Evolutionary conservation across 805 yeast species (phyloP), one percentile per base, ranked within the genome.

Genomic region (Wickerhamiella musiphila): DNA sequence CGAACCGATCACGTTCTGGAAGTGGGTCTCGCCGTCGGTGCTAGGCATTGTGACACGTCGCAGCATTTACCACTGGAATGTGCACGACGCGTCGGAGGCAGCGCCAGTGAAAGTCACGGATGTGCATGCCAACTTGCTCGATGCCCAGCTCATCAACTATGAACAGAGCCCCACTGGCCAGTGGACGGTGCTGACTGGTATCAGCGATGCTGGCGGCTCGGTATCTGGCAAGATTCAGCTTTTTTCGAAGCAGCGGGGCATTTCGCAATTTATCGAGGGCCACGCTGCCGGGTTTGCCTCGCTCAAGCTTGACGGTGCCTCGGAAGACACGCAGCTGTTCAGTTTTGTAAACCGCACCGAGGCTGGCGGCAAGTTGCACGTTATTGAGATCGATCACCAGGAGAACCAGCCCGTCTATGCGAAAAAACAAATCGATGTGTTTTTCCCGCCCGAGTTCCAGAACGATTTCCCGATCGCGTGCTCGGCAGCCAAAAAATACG

Each of bases 231-330:
- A 81, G 58, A 78, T 86, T 53, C 99, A 90, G 62, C 70, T 90
- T 40, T 90, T 63, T 58, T 78, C 93, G 38, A 78, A 76, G 53
- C 71, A 75, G 33, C 74, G 96, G 59, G 78, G 78, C 51, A 79
- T 86, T 24, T 84, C 95, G 10, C 99, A 90, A 60, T 84, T 93
- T 14, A 81, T 90, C 46, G 96, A 90, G 51, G 98, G 98, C 47
- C 98, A 90, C 56, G 96, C 92, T 35, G 90, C 93, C 37, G 71
- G 73, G 26, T 90, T 90, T 59, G 82, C 94, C 34, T 63, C 66
- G 37, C 60, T 90, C 41, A 66, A 71, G 39, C 63, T 86, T 45
- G 77, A 71, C 32, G 82, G 82, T 34, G 79, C 84, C 24, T 46
- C 71, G 18, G 57, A 57, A 28, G 79, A 79, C 26, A 78, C 93